phyloP scores from a whole-genome alignment of 179 eudicot species.

The Drosera spatulata region DNA sequence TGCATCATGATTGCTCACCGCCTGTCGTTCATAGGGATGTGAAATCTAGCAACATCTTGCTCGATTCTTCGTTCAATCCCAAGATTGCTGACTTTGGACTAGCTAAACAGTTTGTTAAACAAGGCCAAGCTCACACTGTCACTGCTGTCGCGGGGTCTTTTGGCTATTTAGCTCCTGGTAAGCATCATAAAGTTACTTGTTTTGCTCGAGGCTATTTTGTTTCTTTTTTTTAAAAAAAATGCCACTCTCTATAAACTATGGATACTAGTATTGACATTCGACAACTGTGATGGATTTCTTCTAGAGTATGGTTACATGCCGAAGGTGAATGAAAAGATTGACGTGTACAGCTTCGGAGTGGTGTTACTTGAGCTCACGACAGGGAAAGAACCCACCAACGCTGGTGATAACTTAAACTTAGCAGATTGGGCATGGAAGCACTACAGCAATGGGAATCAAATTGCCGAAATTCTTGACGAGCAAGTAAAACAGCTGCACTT shows the following conservation, averaged over 20 bases:
- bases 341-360: slow-evolving; percentile 70
- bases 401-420: slow-evolving; percentile 31
- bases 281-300: not conserved
- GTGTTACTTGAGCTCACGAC: slow-evolving; percentile 60
- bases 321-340: slow-evolving; percentile 55
- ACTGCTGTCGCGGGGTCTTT: slow-evolving; percentile 77
- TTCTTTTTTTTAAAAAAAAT: not conserved
- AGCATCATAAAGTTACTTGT: not conserved
- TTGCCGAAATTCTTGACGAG: slow-evolving; percentile 34
- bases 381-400: slow-evolving; percentile 43
- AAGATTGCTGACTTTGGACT: slow-evolving; percentile 83
- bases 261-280: not conserved
- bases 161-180: slow-evolving; percentile 93
- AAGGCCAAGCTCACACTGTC: slow-evolving; percentile 42
- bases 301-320: slow-evolving; percentile 49
- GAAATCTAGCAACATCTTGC: slow-evolving; percentile 78
- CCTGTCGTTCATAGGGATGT: slow-evolving; percentile 76
- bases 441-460: slow-evolving; percentile 29
- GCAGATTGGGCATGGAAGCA: slow-evolving; percentile 56
- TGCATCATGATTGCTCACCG: slow-evolving; percentile 83
- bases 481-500: slow-evolving; percentile 30
- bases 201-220: not conserved
- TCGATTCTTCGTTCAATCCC: slow-evolving; percentile 66
- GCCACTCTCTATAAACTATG: not conserved
- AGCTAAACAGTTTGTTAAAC: slow-evolving; percentile 42